phyloP scores from a whole-genome alignment of 805 yeast species.

The Ogataea minuta region DNA sequence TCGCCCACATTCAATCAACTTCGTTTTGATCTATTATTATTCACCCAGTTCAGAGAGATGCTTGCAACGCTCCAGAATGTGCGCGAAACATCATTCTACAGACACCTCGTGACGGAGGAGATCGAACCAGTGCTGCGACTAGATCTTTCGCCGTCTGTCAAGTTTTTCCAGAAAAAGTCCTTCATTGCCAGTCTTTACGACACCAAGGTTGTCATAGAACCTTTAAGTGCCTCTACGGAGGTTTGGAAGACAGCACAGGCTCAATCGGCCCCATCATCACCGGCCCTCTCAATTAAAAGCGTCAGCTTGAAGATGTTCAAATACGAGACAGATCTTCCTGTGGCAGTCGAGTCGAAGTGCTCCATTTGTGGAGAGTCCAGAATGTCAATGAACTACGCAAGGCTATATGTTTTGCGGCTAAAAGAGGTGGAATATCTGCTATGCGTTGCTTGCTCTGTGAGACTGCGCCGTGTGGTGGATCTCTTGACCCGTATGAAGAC shows the following conservation, averaged over 20 bases:
- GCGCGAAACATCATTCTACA: slow-evolving; percentile 57
- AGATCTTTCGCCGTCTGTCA: slow-evolving; percentile 62
- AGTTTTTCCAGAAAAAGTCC: slow-evolving; percentile 54
- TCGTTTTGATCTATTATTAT: slow-evolving; percentile 45
- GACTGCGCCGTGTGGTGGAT: slow-evolving; percentile 80
- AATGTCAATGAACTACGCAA: slow-evolving; percentile 67
- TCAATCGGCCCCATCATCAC: slow-evolving; percentile 16
- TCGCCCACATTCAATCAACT: slow-evolving; percentile 33
- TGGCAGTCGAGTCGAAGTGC: slow-evolving; percentile 75
- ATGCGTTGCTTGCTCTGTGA: slow-evolving; percentile 77
- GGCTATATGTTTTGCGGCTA: slow-evolving; percentile 65
- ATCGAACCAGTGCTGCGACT: slow-evolving; percentile 69
- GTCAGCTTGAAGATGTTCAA: slow-evolving; percentile 21
- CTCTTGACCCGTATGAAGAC: slow-evolving; percentile 73
- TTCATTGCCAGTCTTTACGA: slow-evolving; percentile 70
- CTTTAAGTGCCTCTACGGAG: slow-evolving; percentile 80
- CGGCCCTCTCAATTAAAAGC: slow-evolving; percentile 14
- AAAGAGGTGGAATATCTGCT: slow-evolving; percentile 53
- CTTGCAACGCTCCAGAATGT: slow-evolving; percentile 32
- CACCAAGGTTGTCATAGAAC: slow-evolving; percentile 80
- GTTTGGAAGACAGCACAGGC: slow-evolving; percentile 47
- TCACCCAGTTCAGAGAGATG: slow-evolving; percentile 44
- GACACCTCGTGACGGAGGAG: slow-evolving; percentile 69
- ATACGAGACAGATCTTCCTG: slow-evolving; percentile 51
- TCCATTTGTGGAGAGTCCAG: slow-evolving; percentile 81